phyloP scores from a whole-genome alignment of 192 early-diverging fungal species.

The Allomyces javanicus region DNA sequence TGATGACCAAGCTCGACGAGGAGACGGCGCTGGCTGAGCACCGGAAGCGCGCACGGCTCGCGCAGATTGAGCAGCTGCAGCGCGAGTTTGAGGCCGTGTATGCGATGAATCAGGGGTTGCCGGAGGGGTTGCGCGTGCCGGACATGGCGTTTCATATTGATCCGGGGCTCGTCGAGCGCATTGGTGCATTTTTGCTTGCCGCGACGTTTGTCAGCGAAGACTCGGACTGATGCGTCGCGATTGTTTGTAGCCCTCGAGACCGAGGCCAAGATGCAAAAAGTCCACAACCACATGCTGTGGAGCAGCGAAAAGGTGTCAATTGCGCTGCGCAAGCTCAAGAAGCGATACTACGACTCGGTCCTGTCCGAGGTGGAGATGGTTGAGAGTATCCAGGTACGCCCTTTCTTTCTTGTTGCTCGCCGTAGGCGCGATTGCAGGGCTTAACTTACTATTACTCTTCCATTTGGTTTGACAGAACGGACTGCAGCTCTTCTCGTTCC shows the following conservation, averaged over 20 bases:
- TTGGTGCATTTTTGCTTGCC: not conserved
- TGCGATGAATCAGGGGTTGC: constrained; percentile 19
- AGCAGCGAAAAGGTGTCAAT: constrained; percentile 30
- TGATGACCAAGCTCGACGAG: constrained; percentile 34
- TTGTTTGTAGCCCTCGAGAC: constrained; percentile 17
- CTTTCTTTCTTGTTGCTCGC: not conserved
- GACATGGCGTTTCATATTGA: constrained; percentile 1
- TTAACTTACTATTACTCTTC: too few relatives aligned
- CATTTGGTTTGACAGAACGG: not conserved
- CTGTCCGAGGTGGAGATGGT: constrained; percentile 25
- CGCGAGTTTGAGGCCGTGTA: constrained; percentile 25
- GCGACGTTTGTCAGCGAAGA: too few relatives aligned
- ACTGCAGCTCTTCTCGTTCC: too few relatives aligned
- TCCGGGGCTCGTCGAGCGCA: not conserved
- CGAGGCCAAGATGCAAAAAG: constrained; percentile 15
- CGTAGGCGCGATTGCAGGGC: too few relatives aligned
- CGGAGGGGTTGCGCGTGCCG: constrained; percentile 5
- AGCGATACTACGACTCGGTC: constrained; percentile 27
- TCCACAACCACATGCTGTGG: constrained; percentile 36
- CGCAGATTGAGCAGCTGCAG: constrained; percentile 23
- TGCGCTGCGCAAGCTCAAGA: constrained; percentile 29
- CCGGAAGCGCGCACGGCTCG: constrained; percentile 21
- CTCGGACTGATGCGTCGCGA: too few relatives aligned
- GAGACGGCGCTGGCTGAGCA: constrained; percentile 30
- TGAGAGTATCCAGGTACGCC: constrained; percentile 16